Base-by-base conservation (phyloP, 2,329 filamentous ascomycete genomes). In the Aspergillus sp. region DNA sequence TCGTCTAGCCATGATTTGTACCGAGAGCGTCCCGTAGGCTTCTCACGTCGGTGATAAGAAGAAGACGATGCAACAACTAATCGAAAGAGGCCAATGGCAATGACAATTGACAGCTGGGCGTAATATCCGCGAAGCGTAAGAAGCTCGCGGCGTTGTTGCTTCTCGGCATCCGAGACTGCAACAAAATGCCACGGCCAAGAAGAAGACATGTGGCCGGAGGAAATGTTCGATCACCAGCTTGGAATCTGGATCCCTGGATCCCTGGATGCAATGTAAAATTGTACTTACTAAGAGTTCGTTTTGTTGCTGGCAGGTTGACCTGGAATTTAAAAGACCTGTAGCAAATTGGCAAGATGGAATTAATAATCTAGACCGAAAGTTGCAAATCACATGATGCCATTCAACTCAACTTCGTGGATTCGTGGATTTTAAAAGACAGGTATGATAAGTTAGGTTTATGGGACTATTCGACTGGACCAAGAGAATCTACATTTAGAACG, bases 41-140 rank as follows among this genome's bases (percentile, higher is more conserved):
- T 37, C 27, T 58, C 56, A 27, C 55, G 37, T 44, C 57, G 37
- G 15, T 57, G 11, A 7, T 46, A 43, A n/a, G 53, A 37, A 54
- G 51, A 54, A 63, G 40, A 48, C 56, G 35, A 67, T 64, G 57
- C 71, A 74, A 31, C 9, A 31, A 31, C 27, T 7, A 70, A 25
- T n/a, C 67, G 77, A 3, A 78, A 58, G 3, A 76, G 62, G 14
- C 84, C 64, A 25, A 78, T 66, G 14, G 81, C 71, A 4, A 80
- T 61, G 8, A 86, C 58, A 5, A 81, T 75, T 1, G 84, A 85
- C 60, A 78, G 70, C 68, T 87, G 84, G 15, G 84, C 84, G 39
- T 82, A 71, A n/a, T 76, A 70, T 7, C 82, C 84, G 53, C 85
- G 83, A 50, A 73, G 72, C 64, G 85, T 80, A n/a, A 87, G 78